A percentile compares a stretch with the other conserved stretches of the same genome.
These are phyloP conservation scores for Debaryomyces robertsiae DNA, from an alignment of 1,139 yeast species.

Conservation along the genomic window DNA sequence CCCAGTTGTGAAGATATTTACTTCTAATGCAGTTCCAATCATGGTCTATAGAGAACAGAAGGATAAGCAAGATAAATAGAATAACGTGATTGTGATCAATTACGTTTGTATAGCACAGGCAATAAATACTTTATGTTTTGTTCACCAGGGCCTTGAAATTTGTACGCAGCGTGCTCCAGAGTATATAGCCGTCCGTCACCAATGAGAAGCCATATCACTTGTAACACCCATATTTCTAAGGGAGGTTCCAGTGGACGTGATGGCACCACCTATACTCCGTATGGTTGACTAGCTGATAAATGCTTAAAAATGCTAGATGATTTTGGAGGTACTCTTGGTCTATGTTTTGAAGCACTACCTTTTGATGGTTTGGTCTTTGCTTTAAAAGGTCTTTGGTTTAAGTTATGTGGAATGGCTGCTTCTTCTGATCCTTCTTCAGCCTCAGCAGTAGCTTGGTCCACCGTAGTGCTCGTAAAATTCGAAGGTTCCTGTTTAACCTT, in stretches of 20 bases:
- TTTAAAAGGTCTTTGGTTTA: neutral
- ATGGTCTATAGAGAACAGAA: slow-evolving; percentile 40
- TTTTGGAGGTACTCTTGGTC: slow-evolving; percentile 13
- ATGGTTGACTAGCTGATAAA: slow-evolving; percentile 5
- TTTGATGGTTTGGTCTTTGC: neutral
- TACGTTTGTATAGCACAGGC: slow-evolving; percentile 2
- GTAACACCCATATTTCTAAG: too few species aligned
- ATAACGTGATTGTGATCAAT: slow-evolving; percentile 5
- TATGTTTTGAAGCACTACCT: neutral
- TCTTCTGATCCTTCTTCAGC: neutral
- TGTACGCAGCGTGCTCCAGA: slow-evolving; percentile 10
- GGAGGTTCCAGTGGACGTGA: too few species aligned
- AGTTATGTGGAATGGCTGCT: too few species aligned
- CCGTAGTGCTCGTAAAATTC: neutral
- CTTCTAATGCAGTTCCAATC: slow-evolving; percentile 61
- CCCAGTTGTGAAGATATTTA: slow-evolving; percentile 58
- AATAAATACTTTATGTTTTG: slow-evolving; percentile 5
- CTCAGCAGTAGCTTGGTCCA: slow-evolving; percentile 2
- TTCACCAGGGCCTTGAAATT: slow-evolving; percentile 5
- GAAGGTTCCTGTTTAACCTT: neutral
- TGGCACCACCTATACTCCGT: neutral
- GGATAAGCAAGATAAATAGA: slow-evolving; percentile 12
- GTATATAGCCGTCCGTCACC: slow-evolving; percentile 6
- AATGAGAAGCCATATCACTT: too few species aligned
- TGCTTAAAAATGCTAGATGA: slow-evolving; percentile 15